These are phyloP conservation scores for Hymenoscyphus infarciens DNA, from an alignment of 2,329 filamentous ascomycete genomes.

Conservation along the genomic window DNA sequence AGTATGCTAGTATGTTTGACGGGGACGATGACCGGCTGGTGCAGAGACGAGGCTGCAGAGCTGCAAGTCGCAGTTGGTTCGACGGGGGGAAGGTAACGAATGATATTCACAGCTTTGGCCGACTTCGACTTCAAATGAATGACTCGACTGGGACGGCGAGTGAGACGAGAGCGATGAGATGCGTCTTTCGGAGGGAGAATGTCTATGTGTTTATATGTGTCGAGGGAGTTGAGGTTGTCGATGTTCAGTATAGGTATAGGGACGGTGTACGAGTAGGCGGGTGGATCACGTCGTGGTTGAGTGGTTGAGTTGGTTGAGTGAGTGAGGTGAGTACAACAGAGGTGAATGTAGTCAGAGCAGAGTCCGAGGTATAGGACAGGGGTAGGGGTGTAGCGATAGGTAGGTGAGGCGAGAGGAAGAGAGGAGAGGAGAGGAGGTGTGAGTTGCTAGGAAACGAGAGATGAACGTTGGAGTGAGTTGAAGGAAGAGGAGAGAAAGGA, in stretches of 20 bases:
- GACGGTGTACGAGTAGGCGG: not conserved
- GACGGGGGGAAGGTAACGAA: not conserved
- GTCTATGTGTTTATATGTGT: not conserved
- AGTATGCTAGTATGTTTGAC: slow-evolving; percentile 1
- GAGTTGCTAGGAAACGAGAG: not conserved
- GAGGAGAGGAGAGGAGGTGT: not conserved
- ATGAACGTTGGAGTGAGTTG: not conserved
- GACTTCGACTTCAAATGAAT: slow-evolving; percentile 3
- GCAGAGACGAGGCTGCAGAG: not conserved
- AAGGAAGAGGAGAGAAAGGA: not conserved
- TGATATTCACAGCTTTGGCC: slow-evolving; percentile 2
- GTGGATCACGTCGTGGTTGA: not conserved
- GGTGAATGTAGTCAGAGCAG: not conserved
- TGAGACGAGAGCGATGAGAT: not conserved
- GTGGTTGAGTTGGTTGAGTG: too few species aligned
- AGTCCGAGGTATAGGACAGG: not conserved
- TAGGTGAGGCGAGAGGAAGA: not conserved
- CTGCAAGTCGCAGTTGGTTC: not conserved
- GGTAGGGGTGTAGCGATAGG: not conserved
- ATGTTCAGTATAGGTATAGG: not conserved
- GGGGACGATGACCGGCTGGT: slow-evolving; percentile 15
- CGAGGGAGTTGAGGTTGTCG: not conserved
- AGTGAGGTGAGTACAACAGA: too few species aligned
- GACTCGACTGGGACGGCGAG: not conserved
- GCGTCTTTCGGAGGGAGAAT: not conserved